phyloP scores from a whole-genome alignment of 2,329 filamentous ascomycete genomes.

The Cyclaneusma minus region DNA sequence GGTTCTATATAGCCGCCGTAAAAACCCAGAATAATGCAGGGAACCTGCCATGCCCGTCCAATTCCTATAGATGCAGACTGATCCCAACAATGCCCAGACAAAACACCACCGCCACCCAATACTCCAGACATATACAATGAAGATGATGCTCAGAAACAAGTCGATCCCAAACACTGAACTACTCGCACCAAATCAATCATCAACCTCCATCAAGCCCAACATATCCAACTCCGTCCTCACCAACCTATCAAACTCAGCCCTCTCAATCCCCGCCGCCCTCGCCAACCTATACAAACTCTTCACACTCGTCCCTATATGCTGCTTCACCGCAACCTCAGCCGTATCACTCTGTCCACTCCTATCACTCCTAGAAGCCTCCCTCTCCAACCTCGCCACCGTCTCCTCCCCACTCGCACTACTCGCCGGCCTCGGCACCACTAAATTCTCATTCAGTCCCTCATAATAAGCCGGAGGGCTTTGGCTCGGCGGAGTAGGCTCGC shows the following conservation, averaged over 20 bases:
- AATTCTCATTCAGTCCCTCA: background rate
- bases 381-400: constrained; percentile 41
- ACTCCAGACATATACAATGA: too few species aligned
- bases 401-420: constrained; percentile 38
- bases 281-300: constrained; percentile 63
- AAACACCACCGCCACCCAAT: too few species aligned
- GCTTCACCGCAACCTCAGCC: constrained; percentile 64
- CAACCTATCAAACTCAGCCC: constrained; percentile 59
- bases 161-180: too few species aligned
- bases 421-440: constrained; percentile 31
- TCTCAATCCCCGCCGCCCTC: constrained; percentile 54
- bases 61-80: too few species aligned
- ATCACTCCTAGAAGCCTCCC: constrained; percentile 33
- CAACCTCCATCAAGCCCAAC: constrained; percentile 50
- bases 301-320: constrained; percentile 64
- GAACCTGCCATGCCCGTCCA: too few species aligned
- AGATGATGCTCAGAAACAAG: too few species aligned
- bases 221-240: constrained; percentile 58
- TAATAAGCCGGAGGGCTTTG: constrained; percentile 5
- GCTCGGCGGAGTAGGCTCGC: constrained; percentile 7
- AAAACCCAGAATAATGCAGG: too few species aligned
- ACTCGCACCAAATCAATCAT: constrained; percentile 9
- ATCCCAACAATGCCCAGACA: too few species aligned
- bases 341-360: constrained; percentile 41
- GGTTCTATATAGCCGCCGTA: too few species aligned